phyloP scores from a whole-genome alignment of 2,329 filamentous ascomycete genomes.

The Magnaporthiopsis rhizophila region DNA sequence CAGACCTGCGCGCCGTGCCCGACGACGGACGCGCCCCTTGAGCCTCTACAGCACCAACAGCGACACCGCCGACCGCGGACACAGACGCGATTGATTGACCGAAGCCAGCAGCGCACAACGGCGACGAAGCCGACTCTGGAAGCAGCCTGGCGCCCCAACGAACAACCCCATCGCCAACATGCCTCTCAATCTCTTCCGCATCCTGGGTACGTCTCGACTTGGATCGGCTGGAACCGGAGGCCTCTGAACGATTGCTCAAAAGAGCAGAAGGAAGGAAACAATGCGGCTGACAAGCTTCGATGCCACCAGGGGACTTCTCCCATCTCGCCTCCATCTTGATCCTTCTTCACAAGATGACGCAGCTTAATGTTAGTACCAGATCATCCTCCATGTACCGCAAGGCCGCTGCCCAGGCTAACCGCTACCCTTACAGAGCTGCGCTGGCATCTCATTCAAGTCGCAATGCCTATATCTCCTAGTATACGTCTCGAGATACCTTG shows the following conservation, averaged over 20 bases:
- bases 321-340: slow-evolving; percentile 93
- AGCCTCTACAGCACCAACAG: background rate
- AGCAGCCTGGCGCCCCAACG: background rate
- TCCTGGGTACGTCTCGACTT: slow-evolving; percentile 37
- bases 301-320: slow-evolving; percentile 73
- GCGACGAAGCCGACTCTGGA: background rate
- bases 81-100: background rate
- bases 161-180: slow-evolving; percentile 23
- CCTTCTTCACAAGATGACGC: slow-evolving; percentile 91
- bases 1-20: slow-evolving; percentile 3
- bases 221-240: background rate
- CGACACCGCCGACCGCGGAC: background rate
- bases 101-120: background rate
- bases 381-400: background rate
- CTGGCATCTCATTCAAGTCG: slow-evolving; percentile 97
- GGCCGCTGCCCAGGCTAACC: slow-evolving; percentile 10
- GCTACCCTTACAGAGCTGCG: slow-evolving; percentile 65
- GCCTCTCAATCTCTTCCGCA: slow-evolving; percentile 50
- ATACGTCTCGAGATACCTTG: slow-evolving; percentile 87
- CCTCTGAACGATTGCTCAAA: too few species aligned
- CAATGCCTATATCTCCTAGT: slow-evolving; percentile 92
- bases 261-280: background rate
- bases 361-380: slow-evolving; percentile 63
- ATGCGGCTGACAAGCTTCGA: background rate
- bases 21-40: slow-evolving; percentile 1